Base-by-base conservation (phyloP, 2,329 filamentous ascomycete genomes). In the Dactylellina cionopaga region DNA sequence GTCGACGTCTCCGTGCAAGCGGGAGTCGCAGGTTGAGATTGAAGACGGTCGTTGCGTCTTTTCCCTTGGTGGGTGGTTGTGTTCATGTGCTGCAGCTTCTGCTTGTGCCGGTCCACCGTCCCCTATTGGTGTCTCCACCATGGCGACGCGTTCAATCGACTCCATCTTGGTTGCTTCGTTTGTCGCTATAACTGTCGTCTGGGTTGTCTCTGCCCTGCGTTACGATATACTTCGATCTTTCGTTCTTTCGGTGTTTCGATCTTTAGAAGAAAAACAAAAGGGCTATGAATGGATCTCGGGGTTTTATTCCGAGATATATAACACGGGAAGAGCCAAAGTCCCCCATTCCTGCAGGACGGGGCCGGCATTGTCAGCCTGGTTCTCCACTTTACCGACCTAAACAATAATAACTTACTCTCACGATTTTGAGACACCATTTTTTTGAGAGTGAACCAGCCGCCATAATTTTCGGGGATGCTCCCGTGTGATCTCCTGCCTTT, bases 71-170 rank as follows among this genome's bases (percentile, higher is more conserved):
- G 24, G 29, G 29, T 25, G 43, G 58, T 24, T 51, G 43, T 44
- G 49, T 13, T 41, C 59, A 3, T 11, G 25, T 24, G 46, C 2
- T 31, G 41, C 39, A 15, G 39, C 35, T 17, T 27, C 49, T 37
- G 7, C 17, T 33, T 19, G 46, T 37, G 31, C 31, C 47, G 19
- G 22, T 46, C 33, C 31, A 27, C 19, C 19, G 15, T 15, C 37
- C 47, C 35, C 59, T 37, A 65, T n/a, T 6, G 68, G 68, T 31
- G 68, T 72, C 37, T 72, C 68, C 13, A 72, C 68, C 68, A 72
- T 72, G 24, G 68, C 68, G 54, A 72, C 59, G 22, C 59, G 59
- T 47, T 72, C 68, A 37, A 72, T 72, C n/a, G 68, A 54, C 59
- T 72, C 68, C 68, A 72, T 72, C 4, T 31, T 65, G 41, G 7